These are phyloP conservation scores for Erigeron philadelphicus DNA, from an alignment of 140 eudicot genomes.

Conservation along the genomic window DNA sequence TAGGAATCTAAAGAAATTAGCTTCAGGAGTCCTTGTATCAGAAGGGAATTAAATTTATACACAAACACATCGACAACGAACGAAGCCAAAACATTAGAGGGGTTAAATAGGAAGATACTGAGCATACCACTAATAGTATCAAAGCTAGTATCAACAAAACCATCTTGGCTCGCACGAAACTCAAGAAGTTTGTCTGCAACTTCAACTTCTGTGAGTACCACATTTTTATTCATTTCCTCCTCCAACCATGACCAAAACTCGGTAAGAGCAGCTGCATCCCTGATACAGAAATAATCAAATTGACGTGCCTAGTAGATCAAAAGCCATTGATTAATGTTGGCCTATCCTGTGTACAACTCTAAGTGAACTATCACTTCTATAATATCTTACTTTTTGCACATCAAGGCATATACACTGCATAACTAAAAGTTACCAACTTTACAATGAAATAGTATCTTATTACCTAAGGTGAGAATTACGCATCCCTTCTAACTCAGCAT, in stretches of 20 bases:
- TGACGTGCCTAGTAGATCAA: background rate
- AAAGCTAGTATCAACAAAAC: constrained; percentile 86
- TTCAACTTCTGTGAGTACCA: constrained; percentile 66
- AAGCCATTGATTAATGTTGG: background rate
- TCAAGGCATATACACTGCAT: background rate
- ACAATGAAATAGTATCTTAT: background rate
- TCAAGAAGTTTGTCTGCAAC: constrained; percentile 89
- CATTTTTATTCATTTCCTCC: constrained; percentile 49
- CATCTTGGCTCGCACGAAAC: constrained; percentile 79
- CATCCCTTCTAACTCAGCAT: constrained; percentile 83
- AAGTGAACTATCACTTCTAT: constrained; percentile 9
- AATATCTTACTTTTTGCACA: constrained; percentile 1
- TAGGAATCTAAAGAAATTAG: background rate
- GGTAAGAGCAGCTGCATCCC: constrained; percentile 96
- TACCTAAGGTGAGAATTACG: constrained; percentile 81
- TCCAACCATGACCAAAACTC: constrained; percentile 97
- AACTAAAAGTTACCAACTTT: background rate
- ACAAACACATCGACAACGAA: background rate
- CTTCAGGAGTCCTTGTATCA: background rate
- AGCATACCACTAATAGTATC: constrained; percentile 86
- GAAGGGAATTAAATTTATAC: background rate
- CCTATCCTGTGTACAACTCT: background rate
- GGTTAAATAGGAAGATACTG: background rate
- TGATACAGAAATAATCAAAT: constrained; percentile 28
- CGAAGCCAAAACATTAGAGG: no score